Evolutionary conservation across 225 moss, liverwort and hornwort genomes (phyloP), one percentile per base, ranked within the genome.

Genomic region (Climacium dendroides): DNA sequence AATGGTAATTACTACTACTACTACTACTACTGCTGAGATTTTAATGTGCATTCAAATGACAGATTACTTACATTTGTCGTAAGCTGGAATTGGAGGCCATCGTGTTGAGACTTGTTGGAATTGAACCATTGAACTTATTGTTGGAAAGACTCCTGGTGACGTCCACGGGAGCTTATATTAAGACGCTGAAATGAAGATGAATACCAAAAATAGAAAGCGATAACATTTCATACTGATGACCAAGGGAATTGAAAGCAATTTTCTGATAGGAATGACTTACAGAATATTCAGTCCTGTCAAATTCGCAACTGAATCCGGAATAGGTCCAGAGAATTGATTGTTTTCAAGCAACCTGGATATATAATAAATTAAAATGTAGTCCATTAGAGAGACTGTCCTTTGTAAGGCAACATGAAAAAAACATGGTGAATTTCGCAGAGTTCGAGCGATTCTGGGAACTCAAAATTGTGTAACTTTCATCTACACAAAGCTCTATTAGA

Each of bases 111-210:
- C 83, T 87, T 77, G 60, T 0, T 67, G 94, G 94, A 83, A 94
- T 84, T 13, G 48, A 7, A 52, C 94, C 92, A 26, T 29, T 43
- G 13, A 94, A 65, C 18, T 79, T 85, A 54, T 94, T 94, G 89
- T 94, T 90, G 83, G 85, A 23, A 24, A 94, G 80, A 82, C 89
- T 94, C 91, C 94, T 94, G 89, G 80, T 77, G 67, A 90, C 23
- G 55, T 41, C 48, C 74, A 74, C 22, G 74, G 10, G 6, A 59
- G 54, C n/a, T 82, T 59, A 81, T n/a, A n/a, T n/a, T n/a, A n/a
- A n/a, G 37, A 70, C 12, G 28, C 37, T 71, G 61, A 43, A 54
- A 30, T 43, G 15, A 55, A 18, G n/a, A 67, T 15, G 57, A 59
- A 48, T 4, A 60, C 20, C 20, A 50, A 87, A 45, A 50, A 9